A percentile compares a stretch with the other conserved stretches of the same genome.
These are phyloP conservation scores for Aspergillus caelatus DNA, from an alignment of 2,329 filamentous ascomycete genomes.

Conservation along the genomic window DNA sequence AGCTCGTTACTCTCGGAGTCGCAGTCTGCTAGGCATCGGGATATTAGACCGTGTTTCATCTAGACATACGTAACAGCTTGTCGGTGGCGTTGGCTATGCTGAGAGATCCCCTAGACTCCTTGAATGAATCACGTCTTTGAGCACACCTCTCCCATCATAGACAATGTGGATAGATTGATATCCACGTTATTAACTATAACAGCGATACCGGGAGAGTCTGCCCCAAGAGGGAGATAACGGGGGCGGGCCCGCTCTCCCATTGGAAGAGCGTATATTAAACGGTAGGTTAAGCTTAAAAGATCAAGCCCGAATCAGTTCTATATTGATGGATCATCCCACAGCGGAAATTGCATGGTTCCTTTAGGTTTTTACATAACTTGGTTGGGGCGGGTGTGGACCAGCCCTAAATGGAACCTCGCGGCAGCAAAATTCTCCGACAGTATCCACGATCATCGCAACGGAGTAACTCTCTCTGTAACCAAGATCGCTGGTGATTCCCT, in stretches of 20 bases:
- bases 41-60: not conserved
- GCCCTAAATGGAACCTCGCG: not conserved
- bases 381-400: constrained; percentile 1
- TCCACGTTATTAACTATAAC: not conserved
- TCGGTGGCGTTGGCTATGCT: not conserved
- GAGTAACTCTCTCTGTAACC: not conserved
- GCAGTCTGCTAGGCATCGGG: not conserved
- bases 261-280: not conserved
- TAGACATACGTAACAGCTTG: not conserved
- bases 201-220: not conserved
- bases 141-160: not conserved
- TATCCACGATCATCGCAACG: not conserved
- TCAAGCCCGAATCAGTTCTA: not conserved
- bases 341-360: constrained; percentile 1
- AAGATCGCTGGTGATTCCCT: not conserved
- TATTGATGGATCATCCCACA: not conserved
- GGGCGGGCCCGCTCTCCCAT: not conserved
- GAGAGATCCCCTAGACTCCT: not conserved
- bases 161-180: not conserved
- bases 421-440: not conserved
- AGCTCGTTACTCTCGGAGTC: not conserved
- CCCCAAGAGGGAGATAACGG: not conserved
- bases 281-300: constrained; percentile 5
- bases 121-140: not conserved
- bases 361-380: not conserved